Conservation (phyloP, 176 grass and related monocot genomes). For the Eremochloa ophiuroides region DNA sequence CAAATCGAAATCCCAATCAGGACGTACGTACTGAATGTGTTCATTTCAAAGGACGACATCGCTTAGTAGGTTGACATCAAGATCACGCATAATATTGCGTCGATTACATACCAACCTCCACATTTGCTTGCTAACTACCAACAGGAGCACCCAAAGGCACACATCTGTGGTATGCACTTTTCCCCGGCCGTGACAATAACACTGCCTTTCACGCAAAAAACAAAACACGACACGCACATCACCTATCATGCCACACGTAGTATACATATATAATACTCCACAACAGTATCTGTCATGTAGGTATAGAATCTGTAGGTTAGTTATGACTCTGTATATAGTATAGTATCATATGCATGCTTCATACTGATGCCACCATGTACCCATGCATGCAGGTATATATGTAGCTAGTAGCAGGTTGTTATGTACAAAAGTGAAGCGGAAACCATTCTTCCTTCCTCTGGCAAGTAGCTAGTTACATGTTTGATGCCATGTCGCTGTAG, state of each 20-base stretch:
- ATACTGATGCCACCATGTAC: neutral
- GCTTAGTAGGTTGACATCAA: constrained; percentile 37
- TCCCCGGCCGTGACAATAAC: constrained; percentile 29
- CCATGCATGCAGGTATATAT: neutral
- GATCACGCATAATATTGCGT: constrained; percentile 26
- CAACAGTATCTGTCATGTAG: neutral
- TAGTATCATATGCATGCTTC: too few relatives aligned
- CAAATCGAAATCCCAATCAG: constrained; percentile 13
- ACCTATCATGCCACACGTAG: neutral
- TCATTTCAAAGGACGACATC: constrained; percentile 16
- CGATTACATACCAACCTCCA: constrained; percentile 51
- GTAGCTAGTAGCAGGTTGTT: neutral
- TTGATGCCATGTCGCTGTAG: constrained; percentile 88
- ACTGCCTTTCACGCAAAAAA: neutral
- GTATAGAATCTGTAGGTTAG: constrained; percentile 13
- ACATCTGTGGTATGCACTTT: neutral
- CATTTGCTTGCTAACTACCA: constrained; percentile 61
- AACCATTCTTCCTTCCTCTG: constrained; percentile 3
- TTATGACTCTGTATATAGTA: too few relatives aligned
- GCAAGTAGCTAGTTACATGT: neutral
- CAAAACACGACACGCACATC: neutral
- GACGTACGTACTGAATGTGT: constrained; percentile 1
- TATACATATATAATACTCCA: neutral
- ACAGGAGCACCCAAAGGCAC: constrained; percentile 32
- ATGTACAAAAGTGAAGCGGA: constrained; percentile 24